Evolutionary conservation across 2,329 filamentous ascomycete genomes (phyloP).

Genomic region (Ophiostoma pallidulum): DNA sequence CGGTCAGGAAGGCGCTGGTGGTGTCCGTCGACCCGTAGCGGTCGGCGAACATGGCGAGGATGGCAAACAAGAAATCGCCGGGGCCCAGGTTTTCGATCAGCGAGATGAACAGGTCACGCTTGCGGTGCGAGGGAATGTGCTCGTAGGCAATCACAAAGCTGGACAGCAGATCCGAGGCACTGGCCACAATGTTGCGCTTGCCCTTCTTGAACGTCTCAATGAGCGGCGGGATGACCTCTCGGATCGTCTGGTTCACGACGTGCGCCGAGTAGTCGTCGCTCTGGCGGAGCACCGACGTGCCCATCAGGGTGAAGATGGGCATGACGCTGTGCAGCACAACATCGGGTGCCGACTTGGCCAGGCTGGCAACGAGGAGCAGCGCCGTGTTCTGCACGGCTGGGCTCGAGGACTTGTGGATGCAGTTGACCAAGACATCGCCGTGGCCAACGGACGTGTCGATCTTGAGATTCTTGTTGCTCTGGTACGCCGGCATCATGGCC

Average conservation of each 20-base stretch:
- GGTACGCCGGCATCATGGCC: conserved; percentile 72
- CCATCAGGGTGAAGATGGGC: conserved; percentile 99
- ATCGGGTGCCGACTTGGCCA: conserved; percentile 82
- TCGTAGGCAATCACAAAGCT: conserved; percentile 96
- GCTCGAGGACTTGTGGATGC: conserved; percentile 82
- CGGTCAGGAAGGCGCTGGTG: conserved; percentile 63
- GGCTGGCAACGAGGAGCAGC: conserved; percentile 73
- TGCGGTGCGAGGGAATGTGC: conserved; percentile 82
- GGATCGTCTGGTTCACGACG: conserved; percentile 90
- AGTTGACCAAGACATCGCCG: conserved; percentile 85
- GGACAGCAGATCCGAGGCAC: conserved; percentile 80
- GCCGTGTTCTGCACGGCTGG: conserved; percentile 91
- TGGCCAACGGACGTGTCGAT: conserved; percentile 74
- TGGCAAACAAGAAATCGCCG: conserved; percentile 77
- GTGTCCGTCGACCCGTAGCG: conserved; percentile 70
- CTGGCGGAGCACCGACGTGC: conserved; percentile 79
- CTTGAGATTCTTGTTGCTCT: conserved; percentile 47
- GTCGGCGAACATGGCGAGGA: conserved; percentile 84
- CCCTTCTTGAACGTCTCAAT: conserved; percentile 77
- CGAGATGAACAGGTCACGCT: conserved; percentile 73
- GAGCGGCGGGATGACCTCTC: conserved; percentile 84
- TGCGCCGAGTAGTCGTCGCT: conserved; percentile 95
- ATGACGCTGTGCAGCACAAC: conserved; percentile 93
- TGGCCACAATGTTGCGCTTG: conserved; percentile 66
- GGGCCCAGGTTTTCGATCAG: conserved; percentile 77